Conservation (phyloP, 2,329 filamentous ascomycete species). For the Arthrocladium fulminans region DNA sequence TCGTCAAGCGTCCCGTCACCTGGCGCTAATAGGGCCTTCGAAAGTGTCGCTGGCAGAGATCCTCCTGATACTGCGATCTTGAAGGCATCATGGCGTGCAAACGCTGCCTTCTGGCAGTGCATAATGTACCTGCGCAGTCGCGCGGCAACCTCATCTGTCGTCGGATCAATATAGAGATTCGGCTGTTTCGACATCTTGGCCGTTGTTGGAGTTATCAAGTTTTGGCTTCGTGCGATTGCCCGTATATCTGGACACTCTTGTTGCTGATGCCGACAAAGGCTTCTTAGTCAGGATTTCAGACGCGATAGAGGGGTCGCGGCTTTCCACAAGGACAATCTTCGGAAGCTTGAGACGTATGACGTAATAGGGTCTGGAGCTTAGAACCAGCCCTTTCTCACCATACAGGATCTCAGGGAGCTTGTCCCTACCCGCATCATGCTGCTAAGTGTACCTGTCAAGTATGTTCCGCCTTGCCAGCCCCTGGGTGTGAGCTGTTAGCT, state of each 20-base stretch:
- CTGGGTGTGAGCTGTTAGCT: no score
- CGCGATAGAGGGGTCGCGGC: background rate
- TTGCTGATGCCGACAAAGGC: background rate
- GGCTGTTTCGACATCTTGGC: slow-evolving; percentile 35
- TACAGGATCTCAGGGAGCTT: no score
- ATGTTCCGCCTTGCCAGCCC: no score
- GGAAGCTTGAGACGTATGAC: background rate
- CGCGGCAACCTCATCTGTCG: slow-evolving; percentile 59
- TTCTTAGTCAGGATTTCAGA: no score
- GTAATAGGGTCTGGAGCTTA: no score
- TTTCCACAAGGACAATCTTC: background rate
- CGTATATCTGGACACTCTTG: background rate
- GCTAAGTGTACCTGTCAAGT: no score
- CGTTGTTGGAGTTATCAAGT: background rate
- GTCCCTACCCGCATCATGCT: no score
- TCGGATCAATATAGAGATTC: slow-evolving; percentile 71
- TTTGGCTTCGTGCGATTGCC: background rate
- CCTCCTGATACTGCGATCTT: slow-evolving; percentile 90
- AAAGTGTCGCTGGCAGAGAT: slow-evolving; percentile 80
- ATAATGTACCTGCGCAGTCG: slow-evolving; percentile 77
- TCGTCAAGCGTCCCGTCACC: slow-evolving; percentile 40
- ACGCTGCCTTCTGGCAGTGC: slow-evolving; percentile 67
- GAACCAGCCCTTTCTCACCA: no score
- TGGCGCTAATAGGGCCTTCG: slow-evolving; percentile 62
- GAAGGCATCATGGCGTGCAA: slow-evolving; percentile 74